A percentile compares a stretch with the other conserved stretches of the same genome.
These are phyloP conservation scores for Lasiosphaeria miniovina DNA, from an alignment of 495 filamentous ascomycete species.

Conservation along the genomic window DNA sequence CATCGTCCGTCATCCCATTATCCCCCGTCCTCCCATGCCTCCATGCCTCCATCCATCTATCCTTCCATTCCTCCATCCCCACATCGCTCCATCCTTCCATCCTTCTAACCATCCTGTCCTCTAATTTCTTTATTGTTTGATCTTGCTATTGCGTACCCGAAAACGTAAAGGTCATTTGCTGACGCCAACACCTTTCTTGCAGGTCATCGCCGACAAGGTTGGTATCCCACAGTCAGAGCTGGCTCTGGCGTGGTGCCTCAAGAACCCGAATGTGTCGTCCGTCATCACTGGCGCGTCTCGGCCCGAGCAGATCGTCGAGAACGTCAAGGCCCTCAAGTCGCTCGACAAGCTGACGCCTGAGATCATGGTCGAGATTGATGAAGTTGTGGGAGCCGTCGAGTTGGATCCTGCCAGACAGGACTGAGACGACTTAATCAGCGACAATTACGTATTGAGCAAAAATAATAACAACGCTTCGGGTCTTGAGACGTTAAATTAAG, in stretches of 20 bases:
- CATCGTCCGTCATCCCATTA: too few species aligned
- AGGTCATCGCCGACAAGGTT: constrained; percentile 60
- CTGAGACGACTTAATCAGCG: neutral
- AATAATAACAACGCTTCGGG: too few species aligned
- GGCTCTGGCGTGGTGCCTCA: constrained; percentile 69
- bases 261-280: constrained; percentile 65
- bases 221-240: constrained; percentile 57
- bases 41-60: too few species aligned
- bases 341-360: constrained; percentile 59
- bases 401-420: constrained; percentile 27
- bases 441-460: too few species aligned
- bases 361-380: constrained; percentile 67
- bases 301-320: constrained; percentile 66
- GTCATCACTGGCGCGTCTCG: constrained; percentile 69
- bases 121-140: too few species aligned
- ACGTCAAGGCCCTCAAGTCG: constrained; percentile 57
- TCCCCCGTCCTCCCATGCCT: too few species aligned
- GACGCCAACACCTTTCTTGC: neutral
- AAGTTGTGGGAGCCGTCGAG: constrained; percentile 31
- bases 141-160: too few species aligned
- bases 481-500: too few species aligned
- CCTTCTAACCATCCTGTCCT: too few species aligned
- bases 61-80: too few species aligned
- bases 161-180: neutral
- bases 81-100: too few species aligned